Base-by-base conservation (phyloP, 2,329 filamentous ascomycete species). In the Calonectria pauciramosa region DNA sequence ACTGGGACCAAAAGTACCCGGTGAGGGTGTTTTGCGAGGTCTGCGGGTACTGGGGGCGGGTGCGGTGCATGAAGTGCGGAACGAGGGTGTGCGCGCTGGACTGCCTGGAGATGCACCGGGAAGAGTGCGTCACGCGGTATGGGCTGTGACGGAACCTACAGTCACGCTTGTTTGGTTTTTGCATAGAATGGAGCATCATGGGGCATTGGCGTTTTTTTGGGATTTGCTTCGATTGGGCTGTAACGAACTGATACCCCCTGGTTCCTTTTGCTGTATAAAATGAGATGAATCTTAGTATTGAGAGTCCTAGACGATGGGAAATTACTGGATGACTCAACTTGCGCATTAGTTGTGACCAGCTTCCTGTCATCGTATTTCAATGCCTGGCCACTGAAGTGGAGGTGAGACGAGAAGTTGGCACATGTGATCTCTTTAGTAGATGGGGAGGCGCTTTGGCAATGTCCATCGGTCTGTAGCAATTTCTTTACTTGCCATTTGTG, bases 11-110 rank as follows among this genome's bases (percentile, higher is more conserved):
- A 18, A 84, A 81, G 80, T 92, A 92, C 76, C 93, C 93, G 3
- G 86, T 87, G 60, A 88, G 94, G 73, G 86, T 87, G 44, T 96
- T 96, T 83, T 96, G 94, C 84, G 93, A 93, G 82, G 91, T 95
- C 38, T 96, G 94, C 82, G 94, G 94, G 18, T 96, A 96, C 84
- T 96, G 94, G 94, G 94, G 94, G 2, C 87, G 92, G 51, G 92
- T 95, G 59, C 90, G 90, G 84, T 96, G 94, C 85, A 90, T 93
- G 83, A 95, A 94, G 86, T 96, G 94, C 85, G 94, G 94, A n/a
- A 91, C 90, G 59, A 89, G 93, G 80, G 92, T 95, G n/a, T 96
- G 94, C 83, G 94, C 94, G 49, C 84, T 96, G 78, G 93, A 94
- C 73, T 96, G 94, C 80, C 88, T 95, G 79, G 91, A 92, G 81